These are phyloP conservation scores for Cytospora piceae DNA, from an alignment of 2,329 filamentous ascomycete species.

Conservation along the genomic window DNA sequence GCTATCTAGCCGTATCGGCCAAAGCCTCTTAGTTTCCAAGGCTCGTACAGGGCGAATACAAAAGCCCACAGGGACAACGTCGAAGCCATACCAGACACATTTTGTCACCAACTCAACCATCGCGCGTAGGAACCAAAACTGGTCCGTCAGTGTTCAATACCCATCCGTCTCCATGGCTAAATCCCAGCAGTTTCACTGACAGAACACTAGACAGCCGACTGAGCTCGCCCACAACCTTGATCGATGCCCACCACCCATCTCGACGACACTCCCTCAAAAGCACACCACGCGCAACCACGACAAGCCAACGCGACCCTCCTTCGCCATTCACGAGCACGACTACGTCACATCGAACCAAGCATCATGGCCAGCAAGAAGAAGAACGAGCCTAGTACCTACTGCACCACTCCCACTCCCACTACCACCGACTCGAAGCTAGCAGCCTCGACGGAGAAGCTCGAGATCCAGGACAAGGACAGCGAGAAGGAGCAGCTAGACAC, in stretches of 20 bases:
- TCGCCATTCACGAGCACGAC: neutral
- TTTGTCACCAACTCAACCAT: neutral
- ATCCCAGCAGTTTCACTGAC: neutral
- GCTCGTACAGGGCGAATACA: neutral
- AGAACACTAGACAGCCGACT: no score
- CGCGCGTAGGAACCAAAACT: neutral
- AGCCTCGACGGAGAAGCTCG: neutral
- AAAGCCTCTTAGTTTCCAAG: neutral
- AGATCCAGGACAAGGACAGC: neutral
- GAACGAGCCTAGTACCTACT: neutral
- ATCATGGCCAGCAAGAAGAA: conserved; percentile 4
- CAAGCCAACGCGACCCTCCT: neutral
- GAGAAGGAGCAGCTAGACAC: neutral
- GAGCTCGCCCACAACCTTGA: neutral
- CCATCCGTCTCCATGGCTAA: neutral
- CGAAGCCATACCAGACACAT: neutral
- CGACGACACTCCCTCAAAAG: neutral
- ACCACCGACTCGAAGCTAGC: neutral
- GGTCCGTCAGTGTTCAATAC: neutral
- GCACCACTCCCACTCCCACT: neutral
- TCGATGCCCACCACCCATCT: neutral
- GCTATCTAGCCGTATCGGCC: neutral
- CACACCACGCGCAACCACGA: neutral
- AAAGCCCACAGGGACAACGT: neutral
- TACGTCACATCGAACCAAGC: neutral